phyloP scores from a whole-genome alignment of 2,329 filamentous ascomycete genomes.

The Colletotrichum sojae region DNA sequence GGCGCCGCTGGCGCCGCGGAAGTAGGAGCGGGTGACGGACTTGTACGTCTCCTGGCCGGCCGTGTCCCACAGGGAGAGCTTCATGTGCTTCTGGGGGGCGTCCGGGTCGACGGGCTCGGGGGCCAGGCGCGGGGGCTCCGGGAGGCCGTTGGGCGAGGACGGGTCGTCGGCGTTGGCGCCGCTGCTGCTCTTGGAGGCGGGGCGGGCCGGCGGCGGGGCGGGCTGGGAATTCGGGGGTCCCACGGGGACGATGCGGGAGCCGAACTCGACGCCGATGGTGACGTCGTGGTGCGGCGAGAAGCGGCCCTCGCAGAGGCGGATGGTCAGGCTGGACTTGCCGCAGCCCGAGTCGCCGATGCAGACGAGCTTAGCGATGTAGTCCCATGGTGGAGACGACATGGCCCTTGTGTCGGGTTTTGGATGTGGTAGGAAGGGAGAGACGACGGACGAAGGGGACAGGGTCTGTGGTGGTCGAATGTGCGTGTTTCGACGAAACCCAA shows the following conservation, averaged over 20 bases:
- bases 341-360: slow-evolving; percentile 97
- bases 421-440: slow-evolving; percentile 23
- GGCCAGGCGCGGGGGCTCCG: slow-evolving; percentile 63
- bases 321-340: slow-evolving; percentile 94
- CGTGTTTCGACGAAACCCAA: slow-evolving; percentile 1
- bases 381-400: slow-evolving; percentile 84
- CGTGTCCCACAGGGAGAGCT: slow-evolving; percentile 94
- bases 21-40: slow-evolving; percentile 93
- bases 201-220: slow-evolving; percentile 46
- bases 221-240: slow-evolving; percentile 80
- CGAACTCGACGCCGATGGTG: slow-evolving; percentile 97
- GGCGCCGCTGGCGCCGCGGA: slow-evolving; percentile 80
- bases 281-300: slow-evolving; percentile 97
- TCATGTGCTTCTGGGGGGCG: slow-evolving; percentile 81
- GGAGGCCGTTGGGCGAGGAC: slow-evolving; percentile 59
- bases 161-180: slow-evolving; percentile 22
- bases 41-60: slow-evolving; percentile 98
- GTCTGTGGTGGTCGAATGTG: slow-evolving; percentile 27
- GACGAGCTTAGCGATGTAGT: slow-evolving; percentile 99
- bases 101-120: slow-evolving; percentile 49
- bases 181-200: slow-evolving; percentile 31
- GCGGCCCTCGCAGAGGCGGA: slow-evolving; percentile 95
- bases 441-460: slow-evolving; percentile 5
- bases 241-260: slow-evolving; percentile 91
- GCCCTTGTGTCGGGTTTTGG: slow-evolving; percentile 38